phyloP scores from a whole-genome alignment of 2,329 filamentous ascomycete genomes.

The Elsinoe necatrix region DNA sequence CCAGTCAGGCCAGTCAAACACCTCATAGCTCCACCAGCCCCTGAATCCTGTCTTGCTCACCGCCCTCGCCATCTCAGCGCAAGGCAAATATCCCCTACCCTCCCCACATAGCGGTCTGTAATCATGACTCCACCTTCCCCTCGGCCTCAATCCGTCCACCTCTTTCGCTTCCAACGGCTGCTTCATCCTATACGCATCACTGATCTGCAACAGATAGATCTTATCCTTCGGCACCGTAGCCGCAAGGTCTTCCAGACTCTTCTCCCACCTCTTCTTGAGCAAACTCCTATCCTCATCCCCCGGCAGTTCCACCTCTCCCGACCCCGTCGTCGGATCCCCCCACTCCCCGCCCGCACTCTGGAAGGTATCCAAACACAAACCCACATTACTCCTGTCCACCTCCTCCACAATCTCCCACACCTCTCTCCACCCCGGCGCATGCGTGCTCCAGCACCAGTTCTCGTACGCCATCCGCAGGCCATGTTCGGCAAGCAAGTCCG shows the following conservation, averaged over 20 bases:
- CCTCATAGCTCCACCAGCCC: constrained; percentile 60
- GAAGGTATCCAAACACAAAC: constrained; percentile 70
- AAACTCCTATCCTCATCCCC: background rate
- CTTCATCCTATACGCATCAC: constrained; percentile 59
- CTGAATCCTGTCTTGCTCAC: constrained; percentile 60
- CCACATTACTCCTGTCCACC: constrained; percentile 58
- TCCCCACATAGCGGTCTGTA: constrained; percentile 61
- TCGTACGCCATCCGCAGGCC: constrained; percentile 62
- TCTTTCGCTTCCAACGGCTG: constrained; percentile 45
- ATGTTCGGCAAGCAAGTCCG: constrained; percentile 51
- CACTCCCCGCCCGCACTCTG: constrained; percentile 65
- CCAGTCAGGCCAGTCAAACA: constrained; percentile 56
- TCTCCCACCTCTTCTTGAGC: constrained; percentile 34
- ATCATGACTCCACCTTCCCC: constrained; percentile 63
- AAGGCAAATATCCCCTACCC: constrained; percentile 63
- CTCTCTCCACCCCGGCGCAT: constrained; percentile 58
- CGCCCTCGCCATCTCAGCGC: constrained; percentile 55
- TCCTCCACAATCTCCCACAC: constrained; percentile 60
- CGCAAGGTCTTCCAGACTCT: constrained; percentile 49
- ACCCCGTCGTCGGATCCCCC: constrained; percentile 59
- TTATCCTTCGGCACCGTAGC: constrained; percentile 55
- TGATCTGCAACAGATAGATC: constrained; percentile 67
- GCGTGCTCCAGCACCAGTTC: constrained; percentile 75
- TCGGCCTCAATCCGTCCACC: constrained; percentile 48
- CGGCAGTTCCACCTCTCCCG: constrained; percentile 35